Percentiles rank a stretch among this genome's conserved stretches.
These are phyloP conservation scores for Chytriomyces confervae DNA, from an alignment of 192 early-diverging fungal genomes.

Conservation along the genomic window DNA sequence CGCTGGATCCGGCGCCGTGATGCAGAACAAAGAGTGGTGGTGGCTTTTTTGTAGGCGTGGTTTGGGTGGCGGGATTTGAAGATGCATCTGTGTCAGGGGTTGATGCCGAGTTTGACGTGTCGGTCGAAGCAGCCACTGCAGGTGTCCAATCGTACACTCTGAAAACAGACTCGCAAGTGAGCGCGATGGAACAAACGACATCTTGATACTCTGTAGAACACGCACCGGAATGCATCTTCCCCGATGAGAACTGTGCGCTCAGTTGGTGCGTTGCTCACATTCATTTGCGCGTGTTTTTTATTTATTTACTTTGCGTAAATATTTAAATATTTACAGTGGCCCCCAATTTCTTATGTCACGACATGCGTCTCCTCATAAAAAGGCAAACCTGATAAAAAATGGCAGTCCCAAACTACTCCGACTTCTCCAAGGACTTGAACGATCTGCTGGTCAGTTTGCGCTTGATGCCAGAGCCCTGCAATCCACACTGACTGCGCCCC, in stretches of 20 bases:
- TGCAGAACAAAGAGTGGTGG: conserved; percentile 49
- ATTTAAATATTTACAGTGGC: neutral
- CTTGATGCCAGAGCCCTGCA: neutral
- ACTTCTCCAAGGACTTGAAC: conserved; percentile 34
- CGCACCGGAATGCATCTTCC: conserved; percentile 9
- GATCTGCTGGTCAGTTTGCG: conserved; percentile 26
- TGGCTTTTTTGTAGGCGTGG: neutral
- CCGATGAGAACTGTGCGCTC: neutral
- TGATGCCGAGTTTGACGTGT: neutral
- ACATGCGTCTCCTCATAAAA: neutral
- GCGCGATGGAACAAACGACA: no score
- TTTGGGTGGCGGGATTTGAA: neutral
- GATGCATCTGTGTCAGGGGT: neutral
- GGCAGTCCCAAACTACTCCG: conserved; percentile 21
- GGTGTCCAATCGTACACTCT: no score
- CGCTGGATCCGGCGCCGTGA: conserved; percentile 55
- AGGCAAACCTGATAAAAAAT: neutral
- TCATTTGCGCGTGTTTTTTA: neutral
- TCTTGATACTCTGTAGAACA: neutral
- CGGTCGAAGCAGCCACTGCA: no score
- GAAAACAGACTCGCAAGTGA: no score
- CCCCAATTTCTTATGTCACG: neutral
- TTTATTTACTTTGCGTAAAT: no score
- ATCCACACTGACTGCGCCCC: neutral
- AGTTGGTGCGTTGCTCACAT: neutral